A percentile compares a stretch with the other conserved stretches of the same genome.
phyloP scores from a whole-genome alignment of 2,329 filamentous ascomycete genomes.

The Colletotrichum sp. region DNA sequence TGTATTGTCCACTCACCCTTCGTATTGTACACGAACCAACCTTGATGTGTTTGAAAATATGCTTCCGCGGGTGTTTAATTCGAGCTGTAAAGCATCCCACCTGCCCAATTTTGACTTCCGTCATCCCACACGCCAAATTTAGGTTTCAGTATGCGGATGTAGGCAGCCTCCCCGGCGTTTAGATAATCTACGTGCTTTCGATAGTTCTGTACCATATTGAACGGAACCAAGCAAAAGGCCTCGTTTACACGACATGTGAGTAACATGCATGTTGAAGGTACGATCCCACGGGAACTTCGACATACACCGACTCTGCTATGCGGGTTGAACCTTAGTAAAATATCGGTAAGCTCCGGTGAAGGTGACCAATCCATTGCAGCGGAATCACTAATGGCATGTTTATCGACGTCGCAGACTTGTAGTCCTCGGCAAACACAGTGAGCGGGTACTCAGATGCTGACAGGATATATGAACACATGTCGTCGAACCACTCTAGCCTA shows the following conservation, averaged over 20 bases:
- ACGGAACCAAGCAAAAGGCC: neutral
- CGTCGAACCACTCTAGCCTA: neutral
- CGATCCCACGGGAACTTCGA: neutral
- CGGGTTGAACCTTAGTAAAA: neutral
- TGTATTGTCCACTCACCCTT: neutral
- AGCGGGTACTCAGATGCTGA: neutral
- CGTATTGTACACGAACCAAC: neutral
- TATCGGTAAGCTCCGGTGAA: neutral
- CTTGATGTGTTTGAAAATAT: neutral
- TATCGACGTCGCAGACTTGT: neutral
- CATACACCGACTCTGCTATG: neutral
- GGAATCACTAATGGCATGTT: neutral
- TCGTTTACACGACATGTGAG: neutral
- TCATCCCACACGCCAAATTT: neutral
- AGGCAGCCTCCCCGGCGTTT: neutral
- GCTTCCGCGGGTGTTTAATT: neutral
- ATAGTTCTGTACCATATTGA: neutral
- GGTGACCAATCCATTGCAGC: neutral
- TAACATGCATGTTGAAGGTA: neutral
- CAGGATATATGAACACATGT: neutral
- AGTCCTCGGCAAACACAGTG: neutral
- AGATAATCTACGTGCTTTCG: neutral
- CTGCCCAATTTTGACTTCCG: neutral
- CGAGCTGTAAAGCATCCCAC: neutral
- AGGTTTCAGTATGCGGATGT: neutral